Percentiles rank a stretch among this genome's conserved stretches.
These are phyloP conservation scores for Stephania yunnanensis DNA, from an alignment of 164 flowering plant species.

Conservation along the genomic window DNA sequence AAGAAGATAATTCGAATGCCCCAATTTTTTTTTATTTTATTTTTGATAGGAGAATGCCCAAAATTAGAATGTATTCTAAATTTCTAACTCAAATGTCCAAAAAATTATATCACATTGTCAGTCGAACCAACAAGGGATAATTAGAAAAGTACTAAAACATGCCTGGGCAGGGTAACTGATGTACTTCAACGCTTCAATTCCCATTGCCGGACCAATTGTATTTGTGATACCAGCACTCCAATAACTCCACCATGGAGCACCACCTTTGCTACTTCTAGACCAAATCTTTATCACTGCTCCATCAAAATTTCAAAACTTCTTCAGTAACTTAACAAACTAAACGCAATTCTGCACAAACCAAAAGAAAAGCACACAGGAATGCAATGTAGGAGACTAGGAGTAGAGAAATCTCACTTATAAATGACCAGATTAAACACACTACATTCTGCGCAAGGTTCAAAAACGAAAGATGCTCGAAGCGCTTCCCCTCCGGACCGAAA, in stretches of 20 bases:
- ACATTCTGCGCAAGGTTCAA: conserved; percentile 90
- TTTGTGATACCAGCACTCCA: conserved; percentile 98
- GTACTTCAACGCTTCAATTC: conserved; percentile 94
- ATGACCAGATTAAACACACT: conserved; percentile 91
- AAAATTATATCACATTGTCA: not conserved
- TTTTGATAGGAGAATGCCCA: too few relatives aligned
- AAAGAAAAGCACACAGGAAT: not conserved
- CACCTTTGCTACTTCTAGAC: conserved; percentile 59
- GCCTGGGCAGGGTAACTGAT: conserved; percentile 99
- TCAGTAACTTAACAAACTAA: not conserved
- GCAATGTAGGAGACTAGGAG: not conserved
- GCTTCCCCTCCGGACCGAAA: conserved; percentile 75
- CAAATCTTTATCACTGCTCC: conserved; percentile 78
- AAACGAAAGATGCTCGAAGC: conserved; percentile 92
- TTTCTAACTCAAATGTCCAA: not conserved
- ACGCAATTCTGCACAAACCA: not conserved
- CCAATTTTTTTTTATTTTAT: too few relatives aligned
- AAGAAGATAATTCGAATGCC: too few relatives aligned
- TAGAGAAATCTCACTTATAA: conserved; percentile 57
- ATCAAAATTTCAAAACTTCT: not conserved
- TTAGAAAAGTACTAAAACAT: conserved; percentile 15
- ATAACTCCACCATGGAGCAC: conserved; percentile 96
- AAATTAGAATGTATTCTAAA: not conserved
- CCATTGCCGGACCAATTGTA: conserved; percentile 99
- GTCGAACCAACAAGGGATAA: not conserved